A percentile compares a stretch with the other conserved stretches of the same genome.
These are phyloP conservation scores for Chloris gayana DNA, from an alignment of 176 grass and related monocot species.

Conservation along the genomic window DNA sequence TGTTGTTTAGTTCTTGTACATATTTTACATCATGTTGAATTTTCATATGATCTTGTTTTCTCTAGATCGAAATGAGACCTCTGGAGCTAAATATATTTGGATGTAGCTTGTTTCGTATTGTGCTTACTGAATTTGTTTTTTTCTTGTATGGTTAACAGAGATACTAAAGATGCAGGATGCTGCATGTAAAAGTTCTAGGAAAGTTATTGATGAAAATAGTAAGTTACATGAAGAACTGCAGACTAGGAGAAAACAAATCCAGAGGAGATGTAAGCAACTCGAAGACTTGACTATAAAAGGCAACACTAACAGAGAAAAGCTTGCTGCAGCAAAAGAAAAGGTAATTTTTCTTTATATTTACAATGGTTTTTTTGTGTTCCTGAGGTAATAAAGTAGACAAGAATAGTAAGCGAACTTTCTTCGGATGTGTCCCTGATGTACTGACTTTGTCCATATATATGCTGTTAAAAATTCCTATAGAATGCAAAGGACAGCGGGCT, in stretches of 20 bases:
- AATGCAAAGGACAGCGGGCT: slow-evolving; percentile 57
- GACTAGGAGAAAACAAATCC: slow-evolving; percentile 22
- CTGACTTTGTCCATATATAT: slow-evolving; percentile 17
- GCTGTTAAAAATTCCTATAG: slow-evolving; percentile 33
- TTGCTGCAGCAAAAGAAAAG: slow-evolving; percentile 38
- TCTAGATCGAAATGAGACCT: not conserved
- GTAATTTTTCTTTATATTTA: slow-evolving; percentile 9
- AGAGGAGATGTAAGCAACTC: slow-evolving; percentile 27
- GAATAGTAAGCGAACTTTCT: not conserved
- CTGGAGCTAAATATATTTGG: not conserved
- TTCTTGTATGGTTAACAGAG: slow-evolving; percentile 34
- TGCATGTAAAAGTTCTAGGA: slow-evolving; percentile 15
- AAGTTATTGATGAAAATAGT: slow-evolving; percentile 30
- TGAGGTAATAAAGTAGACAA: not conserved
- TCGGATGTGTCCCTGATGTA: not conserved
- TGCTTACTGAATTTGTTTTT: slow-evolving; percentile 11
- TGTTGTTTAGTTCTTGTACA: not conserved
- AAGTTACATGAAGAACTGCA: slow-evolving; percentile 31
- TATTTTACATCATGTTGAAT: slow-evolving; percentile 4
- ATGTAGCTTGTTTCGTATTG: not conserved
- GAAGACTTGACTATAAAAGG: slow-evolving; percentile 29
- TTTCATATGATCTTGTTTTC: not conserved
- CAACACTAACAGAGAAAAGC: slow-evolving; percentile 27
- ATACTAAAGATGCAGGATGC: slow-evolving; percentile 42
- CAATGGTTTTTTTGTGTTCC: not conserved